phyloP scores from a whole-genome alignment of 2,329 filamentous ascomycete genomes.

The Fusarium buharicum region DNA sequence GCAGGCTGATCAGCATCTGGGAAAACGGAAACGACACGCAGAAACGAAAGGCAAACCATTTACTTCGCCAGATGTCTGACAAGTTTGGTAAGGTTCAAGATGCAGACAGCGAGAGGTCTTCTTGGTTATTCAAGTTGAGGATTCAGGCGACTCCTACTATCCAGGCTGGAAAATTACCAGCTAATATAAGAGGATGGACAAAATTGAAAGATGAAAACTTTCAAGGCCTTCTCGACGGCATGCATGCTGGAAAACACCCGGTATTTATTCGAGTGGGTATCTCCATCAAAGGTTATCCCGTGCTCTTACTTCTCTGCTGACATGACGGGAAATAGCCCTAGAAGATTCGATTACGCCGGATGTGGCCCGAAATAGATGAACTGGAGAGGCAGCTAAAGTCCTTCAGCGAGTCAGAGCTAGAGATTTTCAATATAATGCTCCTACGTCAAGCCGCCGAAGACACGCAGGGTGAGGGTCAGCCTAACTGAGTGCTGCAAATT shows the following conservation, averaged over 20 bases:
- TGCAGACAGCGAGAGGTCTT: conserved; percentile 11
- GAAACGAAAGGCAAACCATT: conserved; percentile 8
- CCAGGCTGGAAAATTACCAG: conserved; percentile 28
- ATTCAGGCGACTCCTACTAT: conserved; percentile 16
- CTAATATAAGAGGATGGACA: conserved; percentile 21
- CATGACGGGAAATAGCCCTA: conserved; percentile 25
- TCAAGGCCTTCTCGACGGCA: conserved; percentile 14
- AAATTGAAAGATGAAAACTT: conserved; percentile 19
- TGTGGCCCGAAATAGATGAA: conserved; percentile 28
- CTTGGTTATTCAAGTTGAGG: conserved; percentile 35
- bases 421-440: conserved; percentile 34
- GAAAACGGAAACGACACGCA: conserved; percentile 6
- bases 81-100: conserved; percentile 2
- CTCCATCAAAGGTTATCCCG: neutral
- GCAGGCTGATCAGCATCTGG: conserved; percentile 12
- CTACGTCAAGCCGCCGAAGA: conserved; percentile 22
- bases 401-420: conserved; percentile 28
- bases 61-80: conserved; percentile 5
- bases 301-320: neutral
- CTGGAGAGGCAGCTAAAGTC: conserved; percentile 16
- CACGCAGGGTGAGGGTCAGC: conserved; percentile 12
- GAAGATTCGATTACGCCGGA: conserved; percentile 40
- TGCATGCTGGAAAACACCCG: conserved; percentile 23
- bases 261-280: conserved; percentile 39
- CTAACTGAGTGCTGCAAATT: conserved; percentile 11